A percentile compares a stretch with the other conserved stretches of the same genome.
These are phyloP conservation scores for Tetrastigma voinierianum DNA, from an alignment of 164 flowering plant species.

Conservation along the genomic window DNA sequence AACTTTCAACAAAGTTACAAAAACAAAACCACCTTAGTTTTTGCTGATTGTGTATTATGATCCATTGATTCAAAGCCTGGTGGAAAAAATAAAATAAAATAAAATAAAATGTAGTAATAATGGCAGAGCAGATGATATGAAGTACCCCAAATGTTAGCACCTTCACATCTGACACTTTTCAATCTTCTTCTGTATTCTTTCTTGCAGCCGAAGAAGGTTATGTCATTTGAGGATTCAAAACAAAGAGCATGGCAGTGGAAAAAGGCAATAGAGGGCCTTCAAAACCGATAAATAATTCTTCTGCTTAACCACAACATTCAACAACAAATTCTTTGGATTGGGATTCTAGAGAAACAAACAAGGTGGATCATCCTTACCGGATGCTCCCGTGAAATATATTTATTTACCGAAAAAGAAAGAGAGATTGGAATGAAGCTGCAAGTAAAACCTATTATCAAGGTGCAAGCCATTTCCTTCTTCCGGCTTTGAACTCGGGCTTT, in stretches of 20 bases:
- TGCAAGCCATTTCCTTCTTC: neutral
- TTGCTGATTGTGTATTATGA: neutral
- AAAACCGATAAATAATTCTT: conserved; percentile 66
- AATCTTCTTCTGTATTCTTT: conserved; percentile 7
- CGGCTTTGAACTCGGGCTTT: neutral
- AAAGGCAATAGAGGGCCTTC: conserved; percentile 88
- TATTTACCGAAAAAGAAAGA: conserved; percentile 3
- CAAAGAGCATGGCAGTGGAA: conserved; percentile 96
- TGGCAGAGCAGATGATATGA: neutral
- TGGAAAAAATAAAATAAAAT: neutral
- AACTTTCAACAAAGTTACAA: no score
- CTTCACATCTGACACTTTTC: conserved; percentile 2
- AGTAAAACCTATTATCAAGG: neutral
- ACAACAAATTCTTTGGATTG: conserved; percentile 26
- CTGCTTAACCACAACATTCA: no score
- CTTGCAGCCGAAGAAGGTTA: conserved; percentile 87
- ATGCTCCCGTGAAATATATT: conserved; percentile 19
- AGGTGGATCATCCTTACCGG: conserved; percentile 20
- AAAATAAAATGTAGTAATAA: no score
- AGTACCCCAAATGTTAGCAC: neutral
- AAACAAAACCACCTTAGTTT: no score
- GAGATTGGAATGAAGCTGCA: neutral
- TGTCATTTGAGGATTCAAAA: conserved; percentile 86
- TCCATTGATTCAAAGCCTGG: neutral
- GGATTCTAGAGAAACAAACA: conserved; percentile 16